Base-by-base conservation (phyloP, 331 rosid species). In the Quercus lobata region DNA sequence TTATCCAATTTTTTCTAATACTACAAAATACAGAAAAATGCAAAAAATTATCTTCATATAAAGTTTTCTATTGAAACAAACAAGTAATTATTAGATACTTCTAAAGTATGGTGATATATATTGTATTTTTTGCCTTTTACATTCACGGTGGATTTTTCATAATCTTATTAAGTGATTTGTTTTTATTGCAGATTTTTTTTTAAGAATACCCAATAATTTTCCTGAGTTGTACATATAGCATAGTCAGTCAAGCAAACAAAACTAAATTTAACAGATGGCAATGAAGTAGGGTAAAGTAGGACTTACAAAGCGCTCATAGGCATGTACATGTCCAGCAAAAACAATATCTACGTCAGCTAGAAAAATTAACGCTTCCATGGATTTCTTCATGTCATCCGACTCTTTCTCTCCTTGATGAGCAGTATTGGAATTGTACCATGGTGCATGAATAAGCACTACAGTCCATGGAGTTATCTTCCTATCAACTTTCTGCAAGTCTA, bases 261-360 rank as follows among this genome's bases (percentile, higher is more conserved):
- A 19, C 10, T 1, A 37, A 6, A 12, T 71, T 44, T 12, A 41
- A 41, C 12, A 41, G 46, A 41, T 8, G 46, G 46, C 46, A 8
- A 41, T 41, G 46, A 76, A 7, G 5, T 4, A 44, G 62, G 69
- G 53, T 16, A 25, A 61, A 12, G 17, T 32, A 25, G 27, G 37
- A 63, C 92, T 82, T 70, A 93, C 99, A 65, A 95, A 90, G 46
- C 99, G 97, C 79, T 95, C 98, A 30, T 93, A 91, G 54, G 98
- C 98, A 69, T 95, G 94, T 7, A 93, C 93, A 46, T 95, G 98
- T 0, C 97, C 97, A 1, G 97, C 84, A 75, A 83, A 90, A 83
- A 95, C 92, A 75, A 87, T 70, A 80, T 95, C 99, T 52, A 93
- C 94, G 0, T 87, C 89, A 53, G 96, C 93, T 17, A 69, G 15